A percentile compares a stretch with the other conserved stretches of the same genome.
These are phyloP conservation scores for Strigomonas oncopelti DNA, from an alignment of 208 protist genomes.

Conservation along the genomic window DNA sequence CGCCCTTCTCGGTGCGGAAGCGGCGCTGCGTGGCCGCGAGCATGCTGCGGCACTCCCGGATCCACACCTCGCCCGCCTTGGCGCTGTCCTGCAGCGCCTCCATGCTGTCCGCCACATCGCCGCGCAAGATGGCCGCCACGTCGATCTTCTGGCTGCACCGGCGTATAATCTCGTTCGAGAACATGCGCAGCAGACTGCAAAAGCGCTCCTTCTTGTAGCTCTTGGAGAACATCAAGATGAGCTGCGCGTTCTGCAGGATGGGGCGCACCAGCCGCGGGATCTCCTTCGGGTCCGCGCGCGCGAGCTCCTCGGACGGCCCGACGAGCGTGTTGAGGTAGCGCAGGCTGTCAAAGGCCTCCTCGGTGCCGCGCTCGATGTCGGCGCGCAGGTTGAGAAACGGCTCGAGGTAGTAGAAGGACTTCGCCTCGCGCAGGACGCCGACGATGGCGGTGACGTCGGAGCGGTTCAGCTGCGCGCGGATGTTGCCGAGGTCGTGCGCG, in stretches of 20 bases:
- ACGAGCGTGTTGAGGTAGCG: constrained; percentile 92
- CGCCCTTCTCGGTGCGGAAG: constrained; percentile 76
- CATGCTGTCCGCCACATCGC: constrained; percentile 90
- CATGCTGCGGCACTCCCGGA: constrained; percentile 85
- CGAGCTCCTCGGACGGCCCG: constrained; percentile 91
- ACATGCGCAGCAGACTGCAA: constrained; percentile 88
- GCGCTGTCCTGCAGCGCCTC: constrained; percentile 89
- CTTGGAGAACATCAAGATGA: constrained; percentile 92
- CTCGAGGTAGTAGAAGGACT: constrained; percentile 92
- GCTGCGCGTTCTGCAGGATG: constrained; percentile 88
- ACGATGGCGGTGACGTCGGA: constrained; percentile 90
- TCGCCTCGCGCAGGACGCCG: constrained; percentile 85
- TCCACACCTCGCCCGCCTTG: constrained; percentile 90
- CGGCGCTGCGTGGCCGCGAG: constrained; percentile 73
- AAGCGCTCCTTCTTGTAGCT: constrained; percentile 96
- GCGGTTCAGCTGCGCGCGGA: constrained; percentile 92
- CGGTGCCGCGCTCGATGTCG: constrained; percentile 91
- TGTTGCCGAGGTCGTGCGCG: constrained; percentile 92
- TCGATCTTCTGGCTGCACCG: constrained; percentile 92
- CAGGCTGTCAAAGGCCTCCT: constrained; percentile 95
- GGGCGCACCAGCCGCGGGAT: constrained; percentile 90
- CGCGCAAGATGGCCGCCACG: constrained; percentile 92
- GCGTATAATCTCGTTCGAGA: constrained; percentile 96
- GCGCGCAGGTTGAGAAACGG: constrained; percentile 91
- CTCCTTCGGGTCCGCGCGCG: constrained; percentile 70